Evolutionary conservation across 1,139 yeast genomes (phyloP).

Genomic region (Starmera stellimalicola): DNA sequence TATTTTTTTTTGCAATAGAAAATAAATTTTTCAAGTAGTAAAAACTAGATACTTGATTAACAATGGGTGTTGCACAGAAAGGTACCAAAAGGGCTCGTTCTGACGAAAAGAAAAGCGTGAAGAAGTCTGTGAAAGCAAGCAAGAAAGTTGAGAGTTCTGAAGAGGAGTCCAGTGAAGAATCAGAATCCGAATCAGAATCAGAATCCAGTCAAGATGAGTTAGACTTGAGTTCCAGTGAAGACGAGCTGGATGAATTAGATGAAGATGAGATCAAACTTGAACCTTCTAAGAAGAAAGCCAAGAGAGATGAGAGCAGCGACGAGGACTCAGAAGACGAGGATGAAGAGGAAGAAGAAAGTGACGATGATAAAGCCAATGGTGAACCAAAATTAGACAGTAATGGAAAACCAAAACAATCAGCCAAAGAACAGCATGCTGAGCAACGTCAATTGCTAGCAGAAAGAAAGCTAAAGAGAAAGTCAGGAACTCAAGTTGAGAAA

Average conservation of each 20-base stretch:
- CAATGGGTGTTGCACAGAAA: conserved; percentile 13
- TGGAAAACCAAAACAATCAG: conserved; percentile 32
- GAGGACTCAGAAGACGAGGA: conserved; percentile 21
- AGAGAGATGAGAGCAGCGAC: conserved; percentile 17
- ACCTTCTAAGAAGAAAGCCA: conserved; percentile 16
- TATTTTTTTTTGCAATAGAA: conserved; percentile 1
- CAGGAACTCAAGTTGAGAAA: conserved; percentile 77
- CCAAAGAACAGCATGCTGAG: conserved; percentile 71
- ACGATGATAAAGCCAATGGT: conserved; percentile 14
- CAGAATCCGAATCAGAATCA: conserved; percentile 8
- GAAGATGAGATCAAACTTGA: conserved; percentile 13
- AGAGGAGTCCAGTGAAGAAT: conserved; percentile 18
- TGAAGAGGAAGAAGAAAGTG: conserved; percentile 17
- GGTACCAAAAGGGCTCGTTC: conserved; percentile 16
- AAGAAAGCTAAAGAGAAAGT: conserved; percentile 77
- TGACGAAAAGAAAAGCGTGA: conserved; percentile 3
- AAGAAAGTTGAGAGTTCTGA: conserved; percentile 2
- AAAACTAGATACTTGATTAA: not conserved
- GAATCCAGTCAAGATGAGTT: conserved; percentile 20
- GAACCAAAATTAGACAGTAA: conserved; percentile 11
- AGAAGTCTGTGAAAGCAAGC: conserved; percentile 11
- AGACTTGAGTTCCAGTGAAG: conserved; percentile 19
- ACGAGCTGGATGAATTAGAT: conserved; percentile 23
- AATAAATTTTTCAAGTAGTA: not conserved
- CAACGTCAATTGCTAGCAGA: conserved; percentile 73